These are phyloP conservation scores for Arabis hirsuta DNA, from an alignment of 345 rosid species.

Conservation along the genomic window DNA sequence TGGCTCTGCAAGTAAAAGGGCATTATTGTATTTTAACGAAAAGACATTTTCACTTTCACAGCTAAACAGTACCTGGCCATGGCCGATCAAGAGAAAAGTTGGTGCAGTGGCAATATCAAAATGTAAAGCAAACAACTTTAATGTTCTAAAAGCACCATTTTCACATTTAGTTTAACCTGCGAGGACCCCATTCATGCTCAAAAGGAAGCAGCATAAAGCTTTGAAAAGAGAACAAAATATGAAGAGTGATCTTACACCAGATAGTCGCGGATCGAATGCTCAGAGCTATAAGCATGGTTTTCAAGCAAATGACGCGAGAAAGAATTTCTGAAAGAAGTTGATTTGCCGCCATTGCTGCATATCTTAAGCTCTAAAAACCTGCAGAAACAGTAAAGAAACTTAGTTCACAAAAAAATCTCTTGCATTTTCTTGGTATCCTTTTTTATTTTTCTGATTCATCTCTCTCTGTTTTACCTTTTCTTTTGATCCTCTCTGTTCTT, in stretches of 20 bases:
- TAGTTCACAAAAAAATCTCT: neutral
- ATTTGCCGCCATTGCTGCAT: constrained; percentile 44
- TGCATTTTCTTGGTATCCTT: too few species aligned
- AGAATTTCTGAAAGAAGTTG: constrained; percentile 33
- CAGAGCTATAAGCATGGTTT: constrained; percentile 19
- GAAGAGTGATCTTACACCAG: constrained; percentile 31
- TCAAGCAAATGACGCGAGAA: constrained; percentile 37
- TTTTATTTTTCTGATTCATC: constrained; percentile 38
- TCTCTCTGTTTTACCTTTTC: neutral
- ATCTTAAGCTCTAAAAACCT: constrained; percentile 21
- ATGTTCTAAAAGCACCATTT: constrained; percentile 31
- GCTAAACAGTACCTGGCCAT: constrained; percentile 38
- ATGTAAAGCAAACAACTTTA: constrained; percentile 39
- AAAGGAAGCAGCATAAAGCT: constrained; percentile 38
- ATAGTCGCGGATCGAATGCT: constrained; percentile 3
- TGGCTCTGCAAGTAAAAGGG: constrained; percentile 30
- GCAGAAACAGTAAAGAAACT: constrained; percentile 28
- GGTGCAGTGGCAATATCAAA: constrained; percentile 40
- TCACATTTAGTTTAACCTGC: constrained; percentile 29
- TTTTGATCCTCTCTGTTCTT: constrained; percentile 30
- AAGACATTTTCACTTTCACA: constrained; percentile 34
- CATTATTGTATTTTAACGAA: constrained; percentile 7
- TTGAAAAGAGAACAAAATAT: constrained; percentile 13
- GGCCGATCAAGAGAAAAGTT: constrained; percentile 40
- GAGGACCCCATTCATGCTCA: constrained; percentile 38